Percentiles rank a stretch among this genome's conserved stretches.
Evolutionary conservation across 164 flowering plant genomes (phyloP).

Genomic region (Umbilicus rupestris): DNA sequence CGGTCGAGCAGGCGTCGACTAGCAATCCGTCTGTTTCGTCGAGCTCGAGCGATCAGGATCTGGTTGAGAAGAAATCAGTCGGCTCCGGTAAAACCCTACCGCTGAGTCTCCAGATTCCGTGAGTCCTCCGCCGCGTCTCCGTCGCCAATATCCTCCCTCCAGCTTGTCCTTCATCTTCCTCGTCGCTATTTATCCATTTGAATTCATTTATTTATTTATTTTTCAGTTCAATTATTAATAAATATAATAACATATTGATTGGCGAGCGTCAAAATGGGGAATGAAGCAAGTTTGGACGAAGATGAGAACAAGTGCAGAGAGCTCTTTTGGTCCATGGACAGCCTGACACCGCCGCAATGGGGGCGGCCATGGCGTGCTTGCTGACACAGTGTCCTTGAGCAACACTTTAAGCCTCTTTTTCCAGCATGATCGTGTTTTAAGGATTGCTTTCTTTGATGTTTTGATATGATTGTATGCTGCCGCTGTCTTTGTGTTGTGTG

Average conservation of each 20-base stretch:
- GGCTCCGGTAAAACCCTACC: conserved; percentile 36
- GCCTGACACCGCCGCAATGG: conserved; percentile 35
- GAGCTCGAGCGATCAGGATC: conserved; percentile 58
- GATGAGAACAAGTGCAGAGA: too few species aligned
- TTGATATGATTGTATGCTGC: not conserved
- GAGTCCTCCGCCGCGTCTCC: conserved; percentile 28
- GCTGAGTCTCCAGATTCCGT: conserved; percentile 38
- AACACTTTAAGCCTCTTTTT: not conserved
- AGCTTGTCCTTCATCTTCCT: too few species aligned
- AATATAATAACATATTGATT: too few species aligned
- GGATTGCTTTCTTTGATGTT: not conserved
- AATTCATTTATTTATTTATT: not conserved
- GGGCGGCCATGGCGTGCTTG: conserved; percentile 52
- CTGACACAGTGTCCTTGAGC: not conserved
- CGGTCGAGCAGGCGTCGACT: conserved; percentile 16
- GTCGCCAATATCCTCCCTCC: not conserved
- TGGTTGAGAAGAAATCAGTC: conserved; percentile 36
- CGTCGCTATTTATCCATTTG: not conserved
- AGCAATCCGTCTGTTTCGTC: conserved; percentile 45
- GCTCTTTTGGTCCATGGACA: not conserved
- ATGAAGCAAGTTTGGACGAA: too few species aligned
- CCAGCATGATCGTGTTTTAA: not conserved
- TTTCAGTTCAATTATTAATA: not conserved
- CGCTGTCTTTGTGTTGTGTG: not conserved
- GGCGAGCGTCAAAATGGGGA: not conserved